A percentile compares a stretch with the other conserved stretches of the same genome.
Evolutionary conservation across 306 rosid species (phyloP).

Genomic region (Castanea sativa): DNA sequence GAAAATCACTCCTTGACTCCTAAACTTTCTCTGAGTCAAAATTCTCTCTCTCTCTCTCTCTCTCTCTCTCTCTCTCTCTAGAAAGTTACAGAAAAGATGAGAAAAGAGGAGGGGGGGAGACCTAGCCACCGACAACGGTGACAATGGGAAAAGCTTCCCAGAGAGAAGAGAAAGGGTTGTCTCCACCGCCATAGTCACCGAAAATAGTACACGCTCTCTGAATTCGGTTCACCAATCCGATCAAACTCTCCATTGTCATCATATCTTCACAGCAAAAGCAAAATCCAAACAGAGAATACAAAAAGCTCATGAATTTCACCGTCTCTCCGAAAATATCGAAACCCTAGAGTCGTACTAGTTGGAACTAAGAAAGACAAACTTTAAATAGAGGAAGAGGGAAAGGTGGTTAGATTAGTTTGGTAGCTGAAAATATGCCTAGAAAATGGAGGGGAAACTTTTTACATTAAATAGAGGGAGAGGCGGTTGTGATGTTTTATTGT

Average conservation of each 20-base stretch:
- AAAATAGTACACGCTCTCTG: slow-evolving; percentile 89
- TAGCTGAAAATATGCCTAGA: no score
- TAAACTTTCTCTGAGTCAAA: background rate
- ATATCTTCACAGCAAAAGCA: slow-evolving; percentile 14
- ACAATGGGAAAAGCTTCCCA: slow-evolving; percentile 98
- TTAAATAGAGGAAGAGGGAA: no score
- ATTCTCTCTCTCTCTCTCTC: background rate
- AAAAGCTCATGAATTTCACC: no score
- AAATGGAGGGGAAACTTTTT: no score
- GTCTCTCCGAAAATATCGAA: background rate
- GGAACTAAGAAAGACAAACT: no score
- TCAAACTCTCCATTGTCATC: slow-evolving; percentile 96
- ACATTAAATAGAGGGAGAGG: no score
- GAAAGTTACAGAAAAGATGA: background rate
- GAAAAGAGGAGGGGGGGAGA: slow-evolving; percentile 3
- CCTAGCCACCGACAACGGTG: slow-evolving; percentile 98
- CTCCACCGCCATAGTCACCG: slow-evolving; percentile 84
- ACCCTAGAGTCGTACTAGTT: slow-evolving; percentile 23
- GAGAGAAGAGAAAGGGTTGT: slow-evolving; percentile 64
- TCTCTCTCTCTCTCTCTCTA: background rate
- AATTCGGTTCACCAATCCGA: slow-evolving; percentile 83
- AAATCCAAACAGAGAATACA: no score
- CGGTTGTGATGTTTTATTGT: no score
- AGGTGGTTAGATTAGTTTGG: no score
- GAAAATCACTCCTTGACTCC: no score